Conservation (phyloP, 768 basidiomycete genomes). For the Serpula lacrymans region DNA sequence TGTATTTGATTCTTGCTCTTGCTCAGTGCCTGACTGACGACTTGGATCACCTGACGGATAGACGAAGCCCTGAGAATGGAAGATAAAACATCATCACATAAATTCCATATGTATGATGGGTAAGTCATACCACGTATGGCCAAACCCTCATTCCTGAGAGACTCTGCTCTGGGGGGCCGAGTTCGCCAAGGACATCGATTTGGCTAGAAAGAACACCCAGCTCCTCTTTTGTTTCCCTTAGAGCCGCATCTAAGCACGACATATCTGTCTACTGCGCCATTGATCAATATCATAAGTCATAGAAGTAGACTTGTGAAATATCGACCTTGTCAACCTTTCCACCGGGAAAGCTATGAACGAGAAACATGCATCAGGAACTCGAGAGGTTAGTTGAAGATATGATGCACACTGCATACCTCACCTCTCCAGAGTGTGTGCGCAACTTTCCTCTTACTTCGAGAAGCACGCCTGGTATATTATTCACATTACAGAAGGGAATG, state of each 20-base stretch:
- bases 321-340: slow-evolving; percentile 64
- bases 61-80: slow-evolving; percentile 37
- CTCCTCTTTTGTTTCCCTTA: slow-evolving; percentile 76
- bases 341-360: slow-evolving; percentile 63
- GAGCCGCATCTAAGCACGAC: slow-evolving; percentile 53
- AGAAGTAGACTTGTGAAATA: slow-evolving; percentile 8
- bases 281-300: slow-evolving; percentile 8
- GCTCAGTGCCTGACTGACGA: slow-evolving; percentile 11
- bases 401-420: slow-evolving; percentile 50
- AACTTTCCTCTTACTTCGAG: slow-evolving; percentile 67
- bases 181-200: slow-evolving; percentile 62
- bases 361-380: slow-evolving; percentile 1
- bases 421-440: slow-evolving; percentile 75
- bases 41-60: slow-evolving; percentile 11
- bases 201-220: slow-evolving; percentile 57
- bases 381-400: background rate
- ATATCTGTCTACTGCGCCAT: slow-evolving; percentile 41
- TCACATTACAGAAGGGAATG: slow-evolving; percentile 76
- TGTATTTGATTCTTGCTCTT: slow-evolving; percentile 27
- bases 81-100: no score
- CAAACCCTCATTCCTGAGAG: slow-evolving; percentile 62
- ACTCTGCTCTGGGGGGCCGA: slow-evolving; percentile 61
- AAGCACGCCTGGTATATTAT: slow-evolving; percentile 60
- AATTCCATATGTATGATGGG: background rate
- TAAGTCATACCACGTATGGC: slow-evolving; percentile 69